Percentiles rank a stretch among this genome's conserved stretches.
These are phyloP conservation scores for Oryza officinalis DNA, from an alignment of 176 grass and related monocot species.

Conservation along the genomic window DNA sequence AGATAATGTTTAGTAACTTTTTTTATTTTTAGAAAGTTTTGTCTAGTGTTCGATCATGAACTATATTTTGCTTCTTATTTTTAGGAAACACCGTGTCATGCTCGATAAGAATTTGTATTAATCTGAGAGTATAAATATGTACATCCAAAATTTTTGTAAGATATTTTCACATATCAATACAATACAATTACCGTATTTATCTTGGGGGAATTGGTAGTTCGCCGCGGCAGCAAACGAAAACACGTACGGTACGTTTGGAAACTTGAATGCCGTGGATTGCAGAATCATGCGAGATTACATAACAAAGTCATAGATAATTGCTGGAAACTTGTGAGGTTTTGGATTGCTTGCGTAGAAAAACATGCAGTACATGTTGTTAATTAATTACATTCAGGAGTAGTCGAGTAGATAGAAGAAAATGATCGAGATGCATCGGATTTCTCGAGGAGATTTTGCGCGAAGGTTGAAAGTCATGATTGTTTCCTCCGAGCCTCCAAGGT, in stretches of 20 bases:
- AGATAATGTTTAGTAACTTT: no score
- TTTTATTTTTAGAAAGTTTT: no score
- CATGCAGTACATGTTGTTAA: neutral
- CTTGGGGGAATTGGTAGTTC: constrained; percentile 24
- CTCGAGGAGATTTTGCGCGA: neutral
- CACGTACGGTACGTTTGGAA: neutral
- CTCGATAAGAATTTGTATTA: no score
- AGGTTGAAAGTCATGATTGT: neutral
- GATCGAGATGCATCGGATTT: neutral
- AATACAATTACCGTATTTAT: no score
- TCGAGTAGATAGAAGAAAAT: neutral
- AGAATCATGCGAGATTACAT: neutral
- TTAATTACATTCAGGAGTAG: no score
- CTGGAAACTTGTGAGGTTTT: neutral
- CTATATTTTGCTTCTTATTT: no score
- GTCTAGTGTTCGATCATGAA: no score
- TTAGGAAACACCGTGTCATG: no score
- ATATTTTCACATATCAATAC: no score
- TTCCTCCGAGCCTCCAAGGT: neutral
- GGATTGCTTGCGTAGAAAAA: neutral
- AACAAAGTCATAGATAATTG: neutral
- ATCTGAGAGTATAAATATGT: no score
- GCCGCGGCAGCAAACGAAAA: neutral
- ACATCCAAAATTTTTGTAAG: no score
- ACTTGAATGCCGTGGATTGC: neutral